Base-by-base conservation (phyloP, 2,329 filamentous ascomycete species). In the Lecanicillium sp. region DNA sequence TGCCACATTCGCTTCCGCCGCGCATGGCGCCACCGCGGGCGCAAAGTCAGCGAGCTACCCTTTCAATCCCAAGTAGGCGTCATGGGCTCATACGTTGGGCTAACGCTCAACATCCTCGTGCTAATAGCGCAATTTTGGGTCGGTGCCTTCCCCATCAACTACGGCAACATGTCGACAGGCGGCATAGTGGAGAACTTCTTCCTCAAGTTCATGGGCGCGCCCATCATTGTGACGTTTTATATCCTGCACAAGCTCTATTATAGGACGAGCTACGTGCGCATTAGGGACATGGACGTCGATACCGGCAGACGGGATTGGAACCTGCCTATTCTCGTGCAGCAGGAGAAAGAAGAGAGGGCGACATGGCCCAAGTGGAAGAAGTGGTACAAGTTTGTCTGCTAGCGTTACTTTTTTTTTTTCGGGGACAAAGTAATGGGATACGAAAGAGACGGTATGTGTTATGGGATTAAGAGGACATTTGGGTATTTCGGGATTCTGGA, bases 61-160 rank as follows among this genome's bases (percentile, higher is more conserved):
- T 95, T 92, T 67, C 69, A 65, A 27, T 85, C 85, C 1, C 85
- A 94, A 55, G 75, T 84, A 4, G 90, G 90, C 43, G 65, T 92
- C 8, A 49, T 73, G 9, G 90, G 89, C 9, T 94, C 86, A 3
- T 95, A 81, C 70, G 44, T 92, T 20, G 89, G 89, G 17, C 71
- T 95, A 41, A 47, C 67, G 22, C 76, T 94, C 57, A 94, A 95
- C 62, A 41, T 72, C 15, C 62, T 90, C 29, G 80, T 95, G 20
- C 71, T 95, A 19, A 56, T 83, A 33, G 85, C 85, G 2, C 88
- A 95, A 57, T 90, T 94, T 65, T 95, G 87, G 85, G 80, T 84
- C 35, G 86, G 84, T 19, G 79, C 85, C 4, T 88, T 80, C 55
- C 88, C 89, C 4, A 71, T 90, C 34, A 73, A 67, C 17, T 80